Conservation (phyloP, 2,329 filamentous ascomycete species). For the Aspergillus fumigatus region DNA sequence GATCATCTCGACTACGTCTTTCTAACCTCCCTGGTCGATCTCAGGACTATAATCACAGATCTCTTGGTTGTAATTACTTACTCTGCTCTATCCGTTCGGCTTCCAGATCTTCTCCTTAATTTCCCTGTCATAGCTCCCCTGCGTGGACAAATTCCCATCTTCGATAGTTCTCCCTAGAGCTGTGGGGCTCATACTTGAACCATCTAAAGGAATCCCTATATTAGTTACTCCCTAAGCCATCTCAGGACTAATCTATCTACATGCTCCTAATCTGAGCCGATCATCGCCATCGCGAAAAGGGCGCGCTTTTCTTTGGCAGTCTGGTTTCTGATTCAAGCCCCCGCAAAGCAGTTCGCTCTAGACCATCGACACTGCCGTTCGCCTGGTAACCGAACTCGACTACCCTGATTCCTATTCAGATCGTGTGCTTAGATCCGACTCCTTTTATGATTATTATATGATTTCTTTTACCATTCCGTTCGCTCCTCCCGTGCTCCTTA, state of each 20-base stretch:
- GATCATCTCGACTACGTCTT: slow-evolving; percentile 1
- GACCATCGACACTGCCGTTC: slow-evolving; percentile 17
- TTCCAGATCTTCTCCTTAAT: not conserved
- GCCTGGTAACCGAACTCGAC: slow-evolving; percentile 28
- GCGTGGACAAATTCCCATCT: not conserved
- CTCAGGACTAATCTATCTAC: not conserved
- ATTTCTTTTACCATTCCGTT: slow-evolving; percentile 1
- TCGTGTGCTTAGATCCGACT: not conserved
- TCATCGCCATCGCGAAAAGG: not conserved
- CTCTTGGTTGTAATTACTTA: not conserved
- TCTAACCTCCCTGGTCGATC: not conserved
- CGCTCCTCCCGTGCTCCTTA: not conserved
- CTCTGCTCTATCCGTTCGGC: not conserved
- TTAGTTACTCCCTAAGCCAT: not conserved
- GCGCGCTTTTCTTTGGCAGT: not conserved
- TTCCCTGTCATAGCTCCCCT: not conserved
- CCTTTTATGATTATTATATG: not conserved
- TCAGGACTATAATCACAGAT: not conserved
- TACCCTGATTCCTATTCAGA: slow-evolving; percentile 1
- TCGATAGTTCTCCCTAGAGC: slow-evolving; percentile 8
- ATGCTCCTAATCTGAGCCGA: not conserved
- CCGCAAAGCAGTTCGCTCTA: slow-evolving; percentile 29
- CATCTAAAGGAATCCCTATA: not conserved
- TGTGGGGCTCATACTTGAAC: not conserved
- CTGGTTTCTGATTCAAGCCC: slow-evolving; percentile 6